Conservation (phyloP, 2,329 filamentous ascomycete species). For the Claviceps lovelessii region DNA sequence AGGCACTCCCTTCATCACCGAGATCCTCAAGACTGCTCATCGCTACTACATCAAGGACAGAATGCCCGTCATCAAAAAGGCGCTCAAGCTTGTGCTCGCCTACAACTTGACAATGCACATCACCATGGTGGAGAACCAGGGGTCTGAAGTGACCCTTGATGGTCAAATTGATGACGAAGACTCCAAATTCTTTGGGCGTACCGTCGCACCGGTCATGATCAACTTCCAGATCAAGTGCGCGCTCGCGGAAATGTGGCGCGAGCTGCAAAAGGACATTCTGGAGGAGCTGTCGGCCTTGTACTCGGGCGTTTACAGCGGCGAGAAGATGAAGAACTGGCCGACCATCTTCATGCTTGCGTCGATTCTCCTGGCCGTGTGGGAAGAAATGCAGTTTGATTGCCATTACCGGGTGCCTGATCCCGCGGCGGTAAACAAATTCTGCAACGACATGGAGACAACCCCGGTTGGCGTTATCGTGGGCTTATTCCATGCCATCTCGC, state of each 20-base stretch:
- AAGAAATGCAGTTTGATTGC: conserved; percentile 97
- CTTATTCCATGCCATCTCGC: conserved; percentile 93
- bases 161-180: conserved; percentile 76
- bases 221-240: conserved; percentile 99
- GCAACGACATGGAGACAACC: conserved; percentile 88
- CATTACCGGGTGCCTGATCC: conserved; percentile 86
- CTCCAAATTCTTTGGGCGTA: conserved; percentile 81
- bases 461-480: conserved; percentile 94
- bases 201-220: conserved; percentile 92
- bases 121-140: conserved; percentile 82
- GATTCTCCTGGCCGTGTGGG: conserved; percentile 87
- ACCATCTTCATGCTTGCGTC: conserved; percentile 96
- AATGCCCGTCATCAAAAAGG: conserved; percentile 82
- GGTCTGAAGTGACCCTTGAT: conserved; percentile 60
- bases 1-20: conserved; percentile 85
- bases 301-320: conserved; percentile 94
- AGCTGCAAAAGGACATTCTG: conserved; percentile 88
- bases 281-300: conserved; percentile 87
- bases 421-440: conserved; percentile 81
- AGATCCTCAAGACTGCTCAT: conserved; percentile 91
- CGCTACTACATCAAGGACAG: conserved; percentile 84
- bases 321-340: conserved; percentile 97
- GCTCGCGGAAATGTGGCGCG: conserved; percentile 95
- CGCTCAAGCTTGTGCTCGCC: conserved; percentile 82
- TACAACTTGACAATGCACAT: conserved; percentile 94